phyloP scores from a whole-genome alignment of 345 rosid genomes.

The Syzygium aromaticum region DNA sequence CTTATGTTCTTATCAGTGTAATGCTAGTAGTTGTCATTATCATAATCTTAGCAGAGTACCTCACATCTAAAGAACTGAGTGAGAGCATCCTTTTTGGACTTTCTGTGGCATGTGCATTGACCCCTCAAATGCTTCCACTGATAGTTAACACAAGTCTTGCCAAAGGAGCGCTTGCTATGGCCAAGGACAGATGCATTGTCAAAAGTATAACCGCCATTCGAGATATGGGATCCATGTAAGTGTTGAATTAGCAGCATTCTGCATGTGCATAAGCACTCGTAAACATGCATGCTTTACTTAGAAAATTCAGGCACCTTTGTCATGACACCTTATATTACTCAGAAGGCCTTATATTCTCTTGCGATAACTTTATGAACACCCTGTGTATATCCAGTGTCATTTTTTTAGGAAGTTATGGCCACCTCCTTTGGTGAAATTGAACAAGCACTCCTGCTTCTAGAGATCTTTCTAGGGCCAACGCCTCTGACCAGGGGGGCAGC shows the following conservation, averaged over 20 bases:
- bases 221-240: constrained; percentile 75
- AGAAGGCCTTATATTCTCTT: not conserved
- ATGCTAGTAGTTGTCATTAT: constrained; percentile 45
- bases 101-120: constrained; percentile 64
- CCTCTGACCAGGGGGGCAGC: not conserved
- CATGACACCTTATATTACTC: not conserved
- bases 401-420: not conserved
- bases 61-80: constrained; percentile 18
- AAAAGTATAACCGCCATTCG: constrained; percentile 56
- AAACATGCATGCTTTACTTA: not conserved
- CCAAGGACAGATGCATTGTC: constrained; percentile 63
- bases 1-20: constrained; percentile 47
- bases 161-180: constrained; percentile 74
- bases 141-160: constrained; percentile 65
- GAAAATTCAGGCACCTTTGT: not conserved
- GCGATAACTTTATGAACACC: not conserved
- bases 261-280: not conserved
- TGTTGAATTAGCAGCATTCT: not conserved
- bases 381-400: not conserved
- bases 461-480: not conserved
- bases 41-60: constrained; percentile 28
- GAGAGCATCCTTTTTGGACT: constrained; percentile 51
- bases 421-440: not conserved
- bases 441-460: not conserved
- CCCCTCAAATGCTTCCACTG: constrained; percentile 80